A percentile compares a stretch with the other conserved stretches of the same genome.
phyloP scores from a whole-genome alignment of 352 stramenopile genomes.

The Elongisporangium anandrum region DNA sequence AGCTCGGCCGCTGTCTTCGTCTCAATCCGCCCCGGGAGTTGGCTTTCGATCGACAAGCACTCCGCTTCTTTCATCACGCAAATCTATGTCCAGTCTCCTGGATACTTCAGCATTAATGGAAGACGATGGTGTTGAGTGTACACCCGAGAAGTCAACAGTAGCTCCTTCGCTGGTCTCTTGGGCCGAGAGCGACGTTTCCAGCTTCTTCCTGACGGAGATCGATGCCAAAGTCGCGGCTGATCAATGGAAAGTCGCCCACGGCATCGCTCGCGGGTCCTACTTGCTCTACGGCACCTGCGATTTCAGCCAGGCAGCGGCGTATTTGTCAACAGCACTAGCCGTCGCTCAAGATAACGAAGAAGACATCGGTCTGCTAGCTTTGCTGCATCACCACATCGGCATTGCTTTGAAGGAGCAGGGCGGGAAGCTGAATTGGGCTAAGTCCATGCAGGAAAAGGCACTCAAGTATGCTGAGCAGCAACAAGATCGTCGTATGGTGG shows the following conservation, averaged over 20 bases:
- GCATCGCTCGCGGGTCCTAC: conserved; percentile 40
- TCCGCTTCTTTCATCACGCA: background rate
- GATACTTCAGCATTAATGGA: background rate
- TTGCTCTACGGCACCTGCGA: conserved; percentile 44
- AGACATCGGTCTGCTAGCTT: conserved; percentile 21
- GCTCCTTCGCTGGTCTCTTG: conserved; percentile 13
- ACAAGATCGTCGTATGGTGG: conserved; percentile 36
- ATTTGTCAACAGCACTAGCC: conserved; percentile 36
- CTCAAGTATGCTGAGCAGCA: conserved; percentile 36
- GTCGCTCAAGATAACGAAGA: conserved; percentile 13
- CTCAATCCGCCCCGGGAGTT: background rate
- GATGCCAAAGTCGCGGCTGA: conserved; percentile 28
- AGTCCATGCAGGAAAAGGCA: conserved; percentile 44
- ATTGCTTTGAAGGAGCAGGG: conserved; percentile 59
- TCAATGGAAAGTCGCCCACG: conserved; percentile 27
- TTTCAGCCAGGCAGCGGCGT: conserved; percentile 22
- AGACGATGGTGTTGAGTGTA: background rate
- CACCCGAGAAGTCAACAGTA: background rate
- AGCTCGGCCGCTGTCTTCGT: background rate
- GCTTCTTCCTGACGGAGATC: conserved; percentile 76
- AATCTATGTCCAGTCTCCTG: conserved; percentile 5
- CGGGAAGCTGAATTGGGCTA: conserved; percentile 24
- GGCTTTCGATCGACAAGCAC: background rate
- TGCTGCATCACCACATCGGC: conserved; percentile 68
- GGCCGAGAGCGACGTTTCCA: conserved; percentile 38